Base-by-base conservation (phyloP, 371 early-diverging fungal species). In the Haplosporangium sp. region DNA sequence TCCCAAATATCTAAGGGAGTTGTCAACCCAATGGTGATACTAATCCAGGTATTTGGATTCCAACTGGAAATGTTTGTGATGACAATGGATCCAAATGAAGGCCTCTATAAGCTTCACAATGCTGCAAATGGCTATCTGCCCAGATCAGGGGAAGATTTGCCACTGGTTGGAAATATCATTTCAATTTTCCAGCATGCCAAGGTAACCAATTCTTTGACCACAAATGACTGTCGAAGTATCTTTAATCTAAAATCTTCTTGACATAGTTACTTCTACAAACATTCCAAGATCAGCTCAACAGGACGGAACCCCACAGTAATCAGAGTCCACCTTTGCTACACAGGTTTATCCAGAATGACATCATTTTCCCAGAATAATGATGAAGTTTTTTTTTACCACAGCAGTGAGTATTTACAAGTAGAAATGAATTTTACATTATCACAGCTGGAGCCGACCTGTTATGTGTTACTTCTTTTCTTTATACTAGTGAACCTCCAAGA, bases 11-110 rank as follows among this genome's bases (percentile, higher is more conserved):
- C 35, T 17, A 38, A 58, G 39, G 59, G 38, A 15, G 15, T 38
- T 58, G 13, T 58, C 59, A 58, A 3, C 7, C 59, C 59, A 58
- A 35, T 58, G 35, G 59, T 58, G 59, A 58, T 58, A 38, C 38
- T 37, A 11, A 58, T 58, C 7, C 59, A 58, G 39, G 39, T 38
- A 7, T 58, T 58, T 58, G 38, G 59, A 7, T 58, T 58, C 39
- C 59, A 58, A 39, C 59, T 58, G 39, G 38, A 39, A 5, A 58
- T 58, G 38, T 39, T 58, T 58, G 42, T 58, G 59, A 58, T 38
- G 59, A 58, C 59, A 37, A 38, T 58, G 20, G 38, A 57, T 27
- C 35, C 57, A 13, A 15, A 57, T 35, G 57, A 57, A 8, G 57
- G 57, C 57, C 35, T 57, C 13, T 34, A 34, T 27, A n/a, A 27